These are phyloP conservation scores for Phalaenopsis aphrodite DNA, from an alignment of 106 monocot species.

Conservation along the genomic window DNA sequence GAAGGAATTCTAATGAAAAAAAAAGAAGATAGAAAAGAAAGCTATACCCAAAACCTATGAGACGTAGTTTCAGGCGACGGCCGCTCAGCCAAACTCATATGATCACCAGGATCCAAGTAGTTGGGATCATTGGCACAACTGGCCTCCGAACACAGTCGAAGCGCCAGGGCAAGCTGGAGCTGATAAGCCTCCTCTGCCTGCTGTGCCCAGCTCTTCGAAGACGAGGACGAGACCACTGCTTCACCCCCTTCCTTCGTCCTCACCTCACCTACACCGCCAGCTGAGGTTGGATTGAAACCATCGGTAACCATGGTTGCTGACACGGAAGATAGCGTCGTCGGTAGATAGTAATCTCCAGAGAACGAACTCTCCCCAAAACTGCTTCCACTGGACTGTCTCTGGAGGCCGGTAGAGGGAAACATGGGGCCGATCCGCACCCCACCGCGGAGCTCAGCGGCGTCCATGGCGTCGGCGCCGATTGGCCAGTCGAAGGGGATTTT, in stretches of 20 bases:
- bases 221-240: constrained; percentile 8
- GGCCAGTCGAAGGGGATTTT: constrained; percentile 20
- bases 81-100: constrained; percentile 4
- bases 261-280: background rate
- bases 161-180: constrained; percentile 87
- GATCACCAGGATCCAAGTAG: constrained; percentile 46
- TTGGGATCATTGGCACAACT: constrained; percentile 58
- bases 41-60: constrained; percentile 83
- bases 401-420: constrained; percentile 22
- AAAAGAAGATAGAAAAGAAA: background rate
- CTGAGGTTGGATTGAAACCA: background rate
- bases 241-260: constrained; percentile 2
- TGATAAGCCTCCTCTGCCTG: constrained; percentile 98
- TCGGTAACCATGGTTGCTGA: constrained; percentile 9
- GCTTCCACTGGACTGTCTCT: constrained; percentile 86
- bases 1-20: background rate
- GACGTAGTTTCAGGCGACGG: constrained; percentile 43
- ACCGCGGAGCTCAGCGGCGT: background rate
- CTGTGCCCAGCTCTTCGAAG: constrained; percentile 92
- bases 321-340: constrained; percentile 23
- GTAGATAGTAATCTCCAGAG: constrained; percentile 59
- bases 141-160: constrained; percentile 76
- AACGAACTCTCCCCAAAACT: constrained; percentile 73
- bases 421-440: constrained; percentile 10
- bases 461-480: constrained; percentile 4